Evolutionary conservation across 1,284 basidiomycete species (phyloP), one percentile per base, ranked within the genome.

Genomic region (Mycena citricolor): DNA sequence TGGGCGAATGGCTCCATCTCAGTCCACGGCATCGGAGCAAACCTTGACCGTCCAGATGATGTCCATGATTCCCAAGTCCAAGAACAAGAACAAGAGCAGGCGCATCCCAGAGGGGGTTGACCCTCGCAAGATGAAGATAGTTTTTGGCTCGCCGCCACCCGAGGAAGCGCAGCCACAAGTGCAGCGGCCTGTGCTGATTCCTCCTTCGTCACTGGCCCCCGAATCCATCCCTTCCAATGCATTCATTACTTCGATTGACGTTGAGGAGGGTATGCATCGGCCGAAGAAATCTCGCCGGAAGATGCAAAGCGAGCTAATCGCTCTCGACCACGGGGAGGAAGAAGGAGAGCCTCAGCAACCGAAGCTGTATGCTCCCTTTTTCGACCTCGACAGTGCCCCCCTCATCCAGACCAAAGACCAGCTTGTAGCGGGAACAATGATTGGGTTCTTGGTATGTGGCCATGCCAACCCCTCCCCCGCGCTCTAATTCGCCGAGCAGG

Each of bases 241-340:
- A 59, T 78, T 86, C 49, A 79, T 86, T 23, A 85, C 81, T 5
- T 80, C 74, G 49, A 69, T 85, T 4, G 81, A 85, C 54, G 81
- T 85, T 8, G 82, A 84, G 56, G 73, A 69, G 25, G 76, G 70
- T 2, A 33, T 66, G 30, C 63, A 63, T 44, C 59, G 57, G 36
- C 39, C 51, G 24, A 64, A 63, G 49, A 65, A 64, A 41, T 49
- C 55, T 19, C 54, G 59, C 49, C 53, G 54, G 25, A 39, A 47
- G 13, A 46, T 44, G 22, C 42, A 35, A 2, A 31, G 21, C 26
- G 42, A 33, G 22, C 8, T 36, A 49, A n/a, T 17, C 28, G 22
- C 47, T 14, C 44, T 49, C 12, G 44, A 49, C 24, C 46, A 49
- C 13, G 44, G 44, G 5, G 48, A 49, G 25, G 39, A 28, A 23